A percentile compares a stretch with the other conserved stretches of the same genome.
These are phyloP conservation scores for Verticillium longisporum DNA, from an alignment of 2,329 filamentous ascomycete genomes.

Conservation along the genomic window DNA sequence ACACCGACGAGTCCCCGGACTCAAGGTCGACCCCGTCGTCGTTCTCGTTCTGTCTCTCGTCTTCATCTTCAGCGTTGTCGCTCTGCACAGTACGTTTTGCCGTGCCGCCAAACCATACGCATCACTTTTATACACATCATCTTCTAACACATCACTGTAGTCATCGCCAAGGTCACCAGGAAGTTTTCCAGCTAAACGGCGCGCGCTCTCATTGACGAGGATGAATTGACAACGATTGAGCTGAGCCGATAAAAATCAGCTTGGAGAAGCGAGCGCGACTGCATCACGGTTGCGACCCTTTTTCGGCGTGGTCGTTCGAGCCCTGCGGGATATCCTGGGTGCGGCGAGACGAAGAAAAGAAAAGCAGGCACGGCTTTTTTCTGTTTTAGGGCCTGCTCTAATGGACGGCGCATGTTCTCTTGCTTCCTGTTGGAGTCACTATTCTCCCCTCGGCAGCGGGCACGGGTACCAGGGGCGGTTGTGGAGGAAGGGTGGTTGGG, in stretches of 20 bases:
- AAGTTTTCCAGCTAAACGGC: constrained; percentile 64
- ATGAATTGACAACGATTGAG: background rate
- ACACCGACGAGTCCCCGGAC: constrained; percentile 95
- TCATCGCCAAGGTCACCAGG: constrained; percentile 92
- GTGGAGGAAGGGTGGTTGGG: background rate
- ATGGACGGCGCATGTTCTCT: background rate
- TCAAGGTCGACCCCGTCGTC: constrained; percentile 97
- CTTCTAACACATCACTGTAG: constrained; percentile 36
- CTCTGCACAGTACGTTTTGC: constrained; percentile 78
- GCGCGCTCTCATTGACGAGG: background rate
- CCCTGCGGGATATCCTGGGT: background rate
- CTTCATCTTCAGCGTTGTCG: constrained; percentile 98
- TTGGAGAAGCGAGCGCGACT: background rate
- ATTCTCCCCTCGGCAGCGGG: background rate
- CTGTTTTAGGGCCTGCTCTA: background rate
- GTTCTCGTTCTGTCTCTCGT: constrained; percentile 93
- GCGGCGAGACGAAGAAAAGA: background rate
- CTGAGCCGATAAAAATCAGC: background rate
- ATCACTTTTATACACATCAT: too few species aligned
- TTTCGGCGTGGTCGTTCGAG: background rate
- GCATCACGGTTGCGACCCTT: background rate
- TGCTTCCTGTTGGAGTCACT: background rate
- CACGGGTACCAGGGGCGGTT: background rate
- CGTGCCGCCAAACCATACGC: too few species aligned
- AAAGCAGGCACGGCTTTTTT: background rate